Evolutionary conservation across 1,284 basidiomycete species (phyloP), one percentile per base, ranked within the genome.

Genomic region (Tranzscheliella williamsii): DNA sequence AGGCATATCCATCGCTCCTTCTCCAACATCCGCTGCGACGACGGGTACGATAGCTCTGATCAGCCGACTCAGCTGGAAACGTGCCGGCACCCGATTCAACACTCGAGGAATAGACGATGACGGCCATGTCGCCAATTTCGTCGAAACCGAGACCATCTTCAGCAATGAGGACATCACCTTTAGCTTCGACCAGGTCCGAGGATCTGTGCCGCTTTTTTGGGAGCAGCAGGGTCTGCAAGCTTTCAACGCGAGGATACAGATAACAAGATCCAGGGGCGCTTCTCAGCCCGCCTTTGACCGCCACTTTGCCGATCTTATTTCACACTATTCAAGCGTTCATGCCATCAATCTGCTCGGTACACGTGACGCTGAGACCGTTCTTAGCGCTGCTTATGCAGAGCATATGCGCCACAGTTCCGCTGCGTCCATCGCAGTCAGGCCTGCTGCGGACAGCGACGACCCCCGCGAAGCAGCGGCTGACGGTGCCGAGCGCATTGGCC

Each of bases 101-200:
- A 94, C 93, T 3, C 85, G 95, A 49, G 95, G 95, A 0, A 89
- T 99, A 18, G 95, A 98, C 75, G 95, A 99, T 76, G 91, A 96
- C 70, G 94, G 95, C 30, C 88, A 95, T 75, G 90, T 89, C 16
- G 95, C 95, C 38, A 97, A 98, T 76, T 97, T 96, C 79, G 95
- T 95, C 26, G 94, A 93, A 87, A 94, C 93, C 5, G 94, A 98
- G 80, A 89, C 89, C 0, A 82, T 96, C 38, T 85, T 97, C 75
- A 87, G 87, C 58, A 89, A 88, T 15, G 86, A 89, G 50, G 86
- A 87, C 51, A 84, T 90, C 63, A 88, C 85, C 73, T 86, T 91
- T 76, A 92, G 90, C 74, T 96, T 90, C 78, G 86, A 87, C 38
- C 93, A 98, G 83, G 85, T 94, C 31, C 86, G 94, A 56, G 94